Evolutionary conservation across 306 rosid genomes (phyloP).

Genomic region (Luffa aegyptiaca): DNA sequence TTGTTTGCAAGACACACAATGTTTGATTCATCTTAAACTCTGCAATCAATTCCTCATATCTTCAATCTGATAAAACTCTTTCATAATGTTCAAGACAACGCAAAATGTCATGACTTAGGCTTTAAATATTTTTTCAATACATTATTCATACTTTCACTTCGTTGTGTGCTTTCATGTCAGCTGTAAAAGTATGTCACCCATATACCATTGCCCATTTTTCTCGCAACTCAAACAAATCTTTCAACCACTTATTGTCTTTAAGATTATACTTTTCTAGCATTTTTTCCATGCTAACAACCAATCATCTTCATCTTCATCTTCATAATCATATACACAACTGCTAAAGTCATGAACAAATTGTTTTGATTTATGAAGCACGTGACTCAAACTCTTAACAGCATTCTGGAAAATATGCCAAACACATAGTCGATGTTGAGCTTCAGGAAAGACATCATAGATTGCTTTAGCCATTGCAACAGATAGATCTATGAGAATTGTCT

Average conservation of each 20-base stretch:
- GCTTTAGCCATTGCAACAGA: background rate
- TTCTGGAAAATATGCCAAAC: slow-evolving; percentile 2
- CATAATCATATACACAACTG: background rate
- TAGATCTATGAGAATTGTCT: slow-evolving; percentile 10
- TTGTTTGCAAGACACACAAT: background rate
- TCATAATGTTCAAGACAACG: slow-evolving; percentile 5
- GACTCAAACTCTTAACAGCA: background rate
- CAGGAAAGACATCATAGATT: background rate
- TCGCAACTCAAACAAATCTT: background rate
- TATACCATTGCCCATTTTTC: background rate
- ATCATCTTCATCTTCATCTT: slow-evolving; percentile 16
- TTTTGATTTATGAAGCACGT: background rate
- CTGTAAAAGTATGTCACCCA: background rate
- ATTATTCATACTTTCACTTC: background rate
- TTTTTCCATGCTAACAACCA: background rate
- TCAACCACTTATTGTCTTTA: background rate
- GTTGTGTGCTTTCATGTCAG: background rate
- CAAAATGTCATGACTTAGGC: slow-evolving; percentile 2
- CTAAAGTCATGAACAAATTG: background rate
- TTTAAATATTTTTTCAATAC: background rate
- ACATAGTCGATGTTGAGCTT: background rate
- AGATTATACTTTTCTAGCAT: slow-evolving; percentile 7
- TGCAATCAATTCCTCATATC: background rate
- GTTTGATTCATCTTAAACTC: slow-evolving; percentile 3
- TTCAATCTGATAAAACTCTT: background rate